These are phyloP conservation scores for Termitomyces sp. DNA, from an alignment of 768 basidiomycete genomes.

Conservation along the genomic window DNA sequence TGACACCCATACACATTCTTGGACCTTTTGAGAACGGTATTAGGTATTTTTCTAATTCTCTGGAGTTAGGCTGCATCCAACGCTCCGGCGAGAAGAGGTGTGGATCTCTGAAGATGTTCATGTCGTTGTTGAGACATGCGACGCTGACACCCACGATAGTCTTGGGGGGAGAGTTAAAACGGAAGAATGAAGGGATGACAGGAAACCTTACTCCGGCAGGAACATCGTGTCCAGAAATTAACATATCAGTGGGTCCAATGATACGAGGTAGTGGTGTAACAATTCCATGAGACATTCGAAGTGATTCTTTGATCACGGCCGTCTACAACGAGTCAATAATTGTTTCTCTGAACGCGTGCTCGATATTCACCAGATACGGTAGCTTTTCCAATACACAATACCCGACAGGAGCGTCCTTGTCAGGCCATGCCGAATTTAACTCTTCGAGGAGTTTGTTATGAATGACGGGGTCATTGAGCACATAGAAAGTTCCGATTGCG, in stretches of 20 bases:
- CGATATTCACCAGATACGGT: slow-evolving; percentile 39
- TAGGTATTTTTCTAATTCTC: slow-evolving; percentile 31
- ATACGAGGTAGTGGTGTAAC: slow-evolving; percentile 40
- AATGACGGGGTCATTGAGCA: slow-evolving; percentile 28
- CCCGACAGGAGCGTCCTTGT: slow-evolving; percentile 20
- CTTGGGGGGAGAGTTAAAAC: slow-evolving; percentile 18
- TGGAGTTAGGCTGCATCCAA: slow-evolving; percentile 33
- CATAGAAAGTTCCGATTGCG: slow-evolving; percentile 33
- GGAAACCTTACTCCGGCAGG: slow-evolving; percentile 31
- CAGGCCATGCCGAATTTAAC: slow-evolving; percentile 32
- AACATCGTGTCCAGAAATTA: slow-evolving; percentile 30
- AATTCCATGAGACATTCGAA: slow-evolving; percentile 40
- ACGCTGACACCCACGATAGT: slow-evolving; percentile 38
- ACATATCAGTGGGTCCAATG: slow-evolving; percentile 30
- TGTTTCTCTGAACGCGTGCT: not conserved
- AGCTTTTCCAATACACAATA: slow-evolving; percentile 33
- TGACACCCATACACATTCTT: slow-evolving; percentile 41
- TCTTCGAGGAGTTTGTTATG: slow-evolving; percentile 27
- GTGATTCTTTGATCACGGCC: slow-evolving; percentile 45
- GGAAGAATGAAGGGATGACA: not conserved
- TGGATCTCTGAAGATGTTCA: slow-evolving; percentile 34
- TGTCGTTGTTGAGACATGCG: slow-evolving; percentile 34
- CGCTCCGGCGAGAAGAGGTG: slow-evolving; percentile 37
- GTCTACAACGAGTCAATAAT: slow-evolving; percentile 26
- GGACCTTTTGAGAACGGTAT: slow-evolving; percentile 43